A percentile compares a stretch with the other conserved stretches of the same genome.
phyloP scores from a whole-genome alignment of 805 yeast species.

The Schwanniomyces occidentalis region DNA sequence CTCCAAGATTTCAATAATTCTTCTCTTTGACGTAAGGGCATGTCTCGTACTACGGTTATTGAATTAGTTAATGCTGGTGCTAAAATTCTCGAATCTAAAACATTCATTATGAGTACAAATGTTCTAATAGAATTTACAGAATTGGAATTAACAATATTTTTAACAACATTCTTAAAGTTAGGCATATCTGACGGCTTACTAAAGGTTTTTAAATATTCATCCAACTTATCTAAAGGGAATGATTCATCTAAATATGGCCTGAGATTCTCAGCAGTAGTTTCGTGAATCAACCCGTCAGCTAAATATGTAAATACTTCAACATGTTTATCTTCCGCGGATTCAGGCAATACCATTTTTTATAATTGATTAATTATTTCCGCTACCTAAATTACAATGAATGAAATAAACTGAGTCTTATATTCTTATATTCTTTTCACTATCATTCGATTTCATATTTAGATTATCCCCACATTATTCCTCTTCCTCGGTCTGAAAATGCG shows the following conservation, averaged over 20 bases:
- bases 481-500: too few species aligned
- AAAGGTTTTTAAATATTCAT: constrained; percentile 26
- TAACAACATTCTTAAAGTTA: constrained; percentile 18
- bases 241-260: constrained; percentile 22
- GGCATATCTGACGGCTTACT: constrained; percentile 32
- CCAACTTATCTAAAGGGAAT: constrained; percentile 28
- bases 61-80: constrained; percentile 37
- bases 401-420: too few species aligned
- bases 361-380: too few species aligned
- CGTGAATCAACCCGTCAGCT: constrained; percentile 38
- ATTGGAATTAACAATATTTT: constrained; percentile 12
- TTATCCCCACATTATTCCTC: too few species aligned
- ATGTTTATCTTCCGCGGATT: constrained; percentile 18
- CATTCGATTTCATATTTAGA: too few species aligned
- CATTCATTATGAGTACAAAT: constrained; percentile 24
- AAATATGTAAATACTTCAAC: constrained; percentile 27
- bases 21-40: constrained; percentile 34
- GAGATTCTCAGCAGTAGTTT: constrained; percentile 27
- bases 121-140: constrained; percentile 16
- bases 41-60: constrained; percentile 34
- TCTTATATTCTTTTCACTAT: too few species aligned
- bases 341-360: constrained; percentile 5
- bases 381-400: too few species aligned
- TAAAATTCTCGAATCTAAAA: constrained; percentile 29
- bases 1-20: constrained; percentile 39